A percentile compares a stretch with the other conserved stretches of the same genome.
Conservation (phyloP, 768 basidiomycete species). For the Pilatotrama ljubarskyi region DNA sequence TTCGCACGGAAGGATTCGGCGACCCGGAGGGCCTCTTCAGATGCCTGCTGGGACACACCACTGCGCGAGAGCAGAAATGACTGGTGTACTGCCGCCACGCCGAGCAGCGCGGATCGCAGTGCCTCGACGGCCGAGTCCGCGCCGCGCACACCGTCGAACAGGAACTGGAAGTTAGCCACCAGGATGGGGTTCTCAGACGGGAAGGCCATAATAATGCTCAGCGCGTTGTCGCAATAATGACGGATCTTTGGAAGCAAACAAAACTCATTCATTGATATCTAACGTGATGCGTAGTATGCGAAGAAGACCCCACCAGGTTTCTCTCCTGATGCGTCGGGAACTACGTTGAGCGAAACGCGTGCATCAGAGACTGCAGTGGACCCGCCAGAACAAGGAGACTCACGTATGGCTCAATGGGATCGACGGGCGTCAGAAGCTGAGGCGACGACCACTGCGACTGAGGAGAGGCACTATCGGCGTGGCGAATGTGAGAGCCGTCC, state of each 20-base stretch:
- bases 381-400: conserved; percentile 30
- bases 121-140: conserved; percentile 41
- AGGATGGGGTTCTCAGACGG: conserved; percentile 46
- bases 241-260: conserved; percentile 38
- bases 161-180: conserved; percentile 42
- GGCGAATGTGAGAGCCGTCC: conserved; percentile 43
- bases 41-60: conserved; percentile 22
- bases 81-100: conserved; percentile 45
- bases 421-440: conserved; percentile 43
- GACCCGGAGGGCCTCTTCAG: conserved; percentile 37
- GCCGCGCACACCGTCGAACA: conserved; percentile 40
- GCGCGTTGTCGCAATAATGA: conserved; percentile 46
- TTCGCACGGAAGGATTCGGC: conserved; percentile 37
- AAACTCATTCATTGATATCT: conserved; percentile 51
- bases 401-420: conserved; percentile 68
- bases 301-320: conserved; percentile 46
- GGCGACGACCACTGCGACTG: conserved; percentile 57
- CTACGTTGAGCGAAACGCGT: conserved; percentile 23
- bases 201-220: conserved; percentile 48
- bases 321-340: conserved; percentile 48
- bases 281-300: conserved; percentile 48
- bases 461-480: conserved; percentile 50
- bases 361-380: not conserved
- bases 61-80: conserved; percentile 41
- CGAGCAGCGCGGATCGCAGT: conserved; percentile 40